Conservation (phyloP, 345 rosid genomes). For the Camelina neglecta region DNA sequence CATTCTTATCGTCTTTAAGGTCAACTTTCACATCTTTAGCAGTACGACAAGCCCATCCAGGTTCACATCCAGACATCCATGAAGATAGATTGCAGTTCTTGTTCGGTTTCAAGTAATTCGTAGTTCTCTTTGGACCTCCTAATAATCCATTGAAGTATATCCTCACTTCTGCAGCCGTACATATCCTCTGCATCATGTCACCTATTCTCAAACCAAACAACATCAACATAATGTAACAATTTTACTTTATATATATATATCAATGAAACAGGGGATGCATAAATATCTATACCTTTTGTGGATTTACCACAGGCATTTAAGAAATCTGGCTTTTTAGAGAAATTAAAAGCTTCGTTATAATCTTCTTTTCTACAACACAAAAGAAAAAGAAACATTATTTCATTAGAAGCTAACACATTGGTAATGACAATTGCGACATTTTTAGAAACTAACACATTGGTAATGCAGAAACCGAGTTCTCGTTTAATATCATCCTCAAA, state of each 20-base stretch:
- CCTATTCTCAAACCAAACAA: constrained; percentile 50
- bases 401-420: neutral
- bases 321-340: constrained; percentile 63
- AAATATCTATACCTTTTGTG: constrained; percentile 60
- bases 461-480: constrained; percentile 82
- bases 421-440: too few species aligned
- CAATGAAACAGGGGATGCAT: neutral
- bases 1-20: constrained; percentile 56
- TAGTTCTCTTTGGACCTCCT: constrained; percentile 50
- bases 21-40: constrained; percentile 52
- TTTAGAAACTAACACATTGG: constrained; percentile 65
- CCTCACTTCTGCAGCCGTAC: constrained; percentile 90
- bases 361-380: constrained; percentile 67
- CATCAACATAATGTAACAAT: constrained; percentile 15
- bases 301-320: constrained; percentile 59
- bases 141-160: constrained; percentile 72
- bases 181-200: constrained; percentile 67
- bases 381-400: neutral
- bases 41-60: constrained; percentile 94
- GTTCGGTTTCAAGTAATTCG: constrained; percentile 71
- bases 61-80: constrained; percentile 96
- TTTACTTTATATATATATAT: neutral
- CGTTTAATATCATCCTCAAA: constrained; percentile 65
- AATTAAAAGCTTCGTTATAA: constrained; percentile 88
- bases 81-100: constrained; percentile 85